These are phyloP conservation scores for Phytopythium oedochilum DNA, from an alignment of 352 stramenopile species.

Conservation along the genomic window DNA sequence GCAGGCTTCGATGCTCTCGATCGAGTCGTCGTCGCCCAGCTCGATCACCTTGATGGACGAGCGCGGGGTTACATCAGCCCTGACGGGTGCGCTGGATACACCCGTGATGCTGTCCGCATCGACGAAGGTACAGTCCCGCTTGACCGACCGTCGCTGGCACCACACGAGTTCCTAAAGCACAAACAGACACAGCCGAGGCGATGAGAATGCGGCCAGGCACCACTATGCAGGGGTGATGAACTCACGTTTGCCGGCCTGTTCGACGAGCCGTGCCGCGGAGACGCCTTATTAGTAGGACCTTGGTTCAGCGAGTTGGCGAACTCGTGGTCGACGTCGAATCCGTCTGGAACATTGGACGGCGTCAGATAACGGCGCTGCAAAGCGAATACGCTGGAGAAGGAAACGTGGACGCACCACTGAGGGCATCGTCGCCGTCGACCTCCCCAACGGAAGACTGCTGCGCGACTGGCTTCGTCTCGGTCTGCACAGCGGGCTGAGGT, in stretches of 20 bases:
- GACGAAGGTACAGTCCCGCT: constrained; percentile 57
- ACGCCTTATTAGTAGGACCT: constrained; percentile 3
- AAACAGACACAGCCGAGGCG: no score
- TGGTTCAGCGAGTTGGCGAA: constrained; percentile 3
- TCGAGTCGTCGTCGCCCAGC: constrained; percentile 22
- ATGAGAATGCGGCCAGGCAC: no score
- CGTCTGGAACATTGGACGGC: constrained; percentile 20
- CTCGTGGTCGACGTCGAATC: constrained; percentile 21
- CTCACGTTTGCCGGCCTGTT: constrained; percentile 6
- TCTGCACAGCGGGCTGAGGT: not conserved
- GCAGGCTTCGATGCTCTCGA: constrained; percentile 2
- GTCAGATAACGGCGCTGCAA: no score
- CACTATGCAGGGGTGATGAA: no score
- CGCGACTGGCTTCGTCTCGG: not conserved
- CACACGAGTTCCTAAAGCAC: constrained; percentile 18
- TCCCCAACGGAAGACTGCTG: not conserved
- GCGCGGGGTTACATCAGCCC: constrained; percentile 5
- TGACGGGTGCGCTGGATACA: not conserved
- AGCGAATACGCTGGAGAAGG: no score
- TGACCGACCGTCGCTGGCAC: constrained; percentile 48
- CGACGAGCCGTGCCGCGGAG: not conserved
- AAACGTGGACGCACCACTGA: constrained; percentile 25
- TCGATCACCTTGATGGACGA: constrained; percentile 27
- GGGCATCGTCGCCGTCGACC: constrained; percentile 31
- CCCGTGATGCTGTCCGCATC: constrained; percentile 18